phyloP scores from a whole-genome alignment of 139 green algal species.

The Chlorella sp. region DNA sequence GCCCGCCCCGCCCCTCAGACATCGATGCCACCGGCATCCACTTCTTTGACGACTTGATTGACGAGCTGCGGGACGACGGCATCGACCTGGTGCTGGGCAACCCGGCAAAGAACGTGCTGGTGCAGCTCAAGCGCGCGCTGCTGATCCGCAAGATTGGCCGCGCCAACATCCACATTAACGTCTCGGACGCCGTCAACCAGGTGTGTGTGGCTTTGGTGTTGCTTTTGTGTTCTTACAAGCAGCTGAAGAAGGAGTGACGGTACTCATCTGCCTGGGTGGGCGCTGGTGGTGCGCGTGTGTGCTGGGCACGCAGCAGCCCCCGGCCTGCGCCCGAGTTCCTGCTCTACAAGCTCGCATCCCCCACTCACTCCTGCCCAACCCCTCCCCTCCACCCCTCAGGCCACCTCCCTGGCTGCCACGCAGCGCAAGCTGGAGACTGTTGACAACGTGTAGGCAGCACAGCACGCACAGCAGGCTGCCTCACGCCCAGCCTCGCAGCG shows the following conservation, averaged over 20 bases:
- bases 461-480: no score
- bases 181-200: constrained; percentile 24
- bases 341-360: no score
- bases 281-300: no score
- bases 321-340: no score
- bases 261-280: no score
- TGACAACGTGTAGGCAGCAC: not conserved
- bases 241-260: no score
- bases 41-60: constrained; percentile 55
- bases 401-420: not conserved
- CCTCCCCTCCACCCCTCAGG: not conserved
- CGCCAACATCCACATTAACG: constrained; percentile 12
- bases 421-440: constrained; percentile 23
- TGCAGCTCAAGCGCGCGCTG: constrained; percentile 16
- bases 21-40: constrained; percentile 82
- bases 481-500: no score
- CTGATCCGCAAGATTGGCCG: constrained; percentile 29
- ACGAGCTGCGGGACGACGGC: constrained; percentile 37
- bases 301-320: no score
- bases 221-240: no score
- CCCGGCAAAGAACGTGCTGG: constrained; percentile 47
- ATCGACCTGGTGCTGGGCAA: constrained; percentile 72
- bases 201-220: no score
- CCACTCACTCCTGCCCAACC: no score
- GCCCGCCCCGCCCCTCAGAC: constrained; percentile 46